Percentiles rank a stretch among this genome's conserved stretches.
These are phyloP conservation scores for Davidsoniella eucalypti DNA, from an alignment of 2,329 filamentous ascomycete species.

Conservation along the genomic window DNA sequence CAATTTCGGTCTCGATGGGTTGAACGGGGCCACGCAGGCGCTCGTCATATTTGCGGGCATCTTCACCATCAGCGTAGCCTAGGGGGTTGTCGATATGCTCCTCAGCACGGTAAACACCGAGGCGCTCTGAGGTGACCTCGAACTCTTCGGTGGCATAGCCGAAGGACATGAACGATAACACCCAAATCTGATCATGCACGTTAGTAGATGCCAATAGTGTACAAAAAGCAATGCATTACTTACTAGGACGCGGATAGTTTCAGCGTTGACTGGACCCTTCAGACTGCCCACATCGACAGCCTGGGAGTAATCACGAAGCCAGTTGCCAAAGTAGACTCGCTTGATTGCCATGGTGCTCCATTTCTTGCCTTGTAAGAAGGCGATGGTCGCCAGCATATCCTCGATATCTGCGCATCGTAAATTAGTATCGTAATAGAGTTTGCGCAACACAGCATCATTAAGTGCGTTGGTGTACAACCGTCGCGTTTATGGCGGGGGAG, in stretches of 20 bases:
- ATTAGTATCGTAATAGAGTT: neutral
- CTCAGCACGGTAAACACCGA: constrained; percentile 63
- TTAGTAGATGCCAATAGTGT: neutral
- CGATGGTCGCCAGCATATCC: constrained; percentile 62
- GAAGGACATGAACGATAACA: constrained; percentile 55
- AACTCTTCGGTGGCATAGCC: constrained; percentile 65
- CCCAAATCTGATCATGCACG: constrained; percentile 17
- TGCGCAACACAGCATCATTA: no score
- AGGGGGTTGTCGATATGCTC: constrained; percentile 58
- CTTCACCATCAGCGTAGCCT: constrained; percentile 58
- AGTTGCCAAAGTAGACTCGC: constrained; percentile 73
- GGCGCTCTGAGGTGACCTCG: constrained; percentile 59
- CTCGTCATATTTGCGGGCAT: constrained; percentile 67
- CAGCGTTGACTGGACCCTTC: constrained; percentile 55
- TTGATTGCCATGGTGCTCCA: constrained; percentile 68
- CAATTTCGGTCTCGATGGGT: constrained; percentile 54
- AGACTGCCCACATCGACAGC: constrained; percentile 67
- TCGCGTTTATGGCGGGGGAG: neutral
- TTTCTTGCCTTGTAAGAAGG: constrained; percentile 66
- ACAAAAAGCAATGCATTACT: constrained; percentile 9
- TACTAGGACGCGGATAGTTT: constrained; percentile 60
- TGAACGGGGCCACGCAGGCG: constrained; percentile 68
- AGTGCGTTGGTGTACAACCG: neutral
- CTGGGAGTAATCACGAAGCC: constrained; percentile 73
- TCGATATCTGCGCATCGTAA: constrained; percentile 43